Base-by-base conservation (phyloP, 352 stramenopile species). In the Globisporangium spinosum region DNA sequence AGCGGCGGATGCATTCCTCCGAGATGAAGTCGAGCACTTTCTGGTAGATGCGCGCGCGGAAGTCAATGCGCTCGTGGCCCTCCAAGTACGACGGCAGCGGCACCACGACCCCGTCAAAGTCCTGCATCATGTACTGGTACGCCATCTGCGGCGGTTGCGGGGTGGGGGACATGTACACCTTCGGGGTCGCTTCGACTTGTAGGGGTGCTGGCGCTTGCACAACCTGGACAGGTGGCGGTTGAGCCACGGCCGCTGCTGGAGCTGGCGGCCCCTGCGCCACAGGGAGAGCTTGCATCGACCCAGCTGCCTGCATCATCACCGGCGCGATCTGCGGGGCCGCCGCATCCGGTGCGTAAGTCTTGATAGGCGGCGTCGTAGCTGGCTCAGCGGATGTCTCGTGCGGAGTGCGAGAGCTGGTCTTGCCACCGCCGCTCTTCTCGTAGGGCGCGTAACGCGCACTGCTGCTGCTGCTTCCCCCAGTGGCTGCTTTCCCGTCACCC, bases 21-120 rank as follows among this genome's bases (percentile, higher is more conserved):
- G 87, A 89, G 68, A 95, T 92, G 53, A 91, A 92, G 67, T 92
- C 83, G 35, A 93, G 58, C 54, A 95, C 80, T 64, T 91, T 95
- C 60, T 93, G 87, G 70, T 92, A 89, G 49, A 94, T 83, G 5
- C 87, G 83, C 53, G 84, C 83, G 62, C 86, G 84, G 57, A 94
- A 91, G 62, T 91, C 83, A 47, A 83, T 73, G 62, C 87, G 77
- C 60, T 92, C 87, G 61, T 89, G 73, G 32, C 83, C 81, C 68
- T 91, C 79, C 6, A 94, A 61, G 62, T 89, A 92, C 17, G 86
- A 93, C 22, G 86, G 86, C 64, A 92, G 64, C 13, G 84, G 86
- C 61, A 94, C 86, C 15, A 91, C 80, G 64, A 94, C 89, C 32
- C 85, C 85, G 58, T 93, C 85, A 70, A 93, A 93, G 71, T 89